phyloP scores from a whole-genome alignment of 2,329 filamentous ascomycete genomes.

The Chrysoporthe puriensis region DNA sequence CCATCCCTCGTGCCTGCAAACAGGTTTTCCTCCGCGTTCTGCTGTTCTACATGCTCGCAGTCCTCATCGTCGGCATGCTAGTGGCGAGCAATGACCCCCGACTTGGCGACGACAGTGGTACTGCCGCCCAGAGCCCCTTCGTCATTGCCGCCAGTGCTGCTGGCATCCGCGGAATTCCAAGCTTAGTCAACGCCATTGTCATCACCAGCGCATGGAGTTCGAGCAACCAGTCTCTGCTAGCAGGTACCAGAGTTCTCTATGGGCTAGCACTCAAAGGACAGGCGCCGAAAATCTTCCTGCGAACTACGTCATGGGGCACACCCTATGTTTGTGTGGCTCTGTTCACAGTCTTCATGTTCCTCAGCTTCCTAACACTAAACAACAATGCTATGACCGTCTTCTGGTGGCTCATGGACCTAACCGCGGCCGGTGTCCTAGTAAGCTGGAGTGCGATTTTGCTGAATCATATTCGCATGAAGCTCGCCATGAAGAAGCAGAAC shows the following conservation, averaged over 20 bases:
- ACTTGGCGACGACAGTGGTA: slow-evolving; percentile 50
- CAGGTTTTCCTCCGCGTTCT: slow-evolving; percentile 56
- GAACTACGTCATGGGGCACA: slow-evolving; percentile 53
- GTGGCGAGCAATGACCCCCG: slow-evolving; percentile 57
- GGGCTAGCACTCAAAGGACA: slow-evolving; percentile 63
- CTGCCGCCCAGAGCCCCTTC: slow-evolving; percentile 61
- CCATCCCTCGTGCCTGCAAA: slow-evolving; percentile 55
- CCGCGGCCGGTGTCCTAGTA: slow-evolving; percentile 64
- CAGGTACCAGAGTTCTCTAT: slow-evolving; percentile 63
- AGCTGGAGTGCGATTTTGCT: slow-evolving; percentile 65
- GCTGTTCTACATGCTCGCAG: slow-evolving; percentile 51
- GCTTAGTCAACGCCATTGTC: slow-evolving; percentile 77
- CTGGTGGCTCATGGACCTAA: slow-evolving; percentile 66
- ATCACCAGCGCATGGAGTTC: slow-evolving; percentile 73
- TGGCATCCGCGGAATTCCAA: slow-evolving; percentile 68
- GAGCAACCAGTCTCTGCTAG: slow-evolving; percentile 66
- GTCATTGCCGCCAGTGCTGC: slow-evolving; percentile 74
- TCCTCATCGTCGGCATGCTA: slow-evolving; percentile 62
- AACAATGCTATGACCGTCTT: slow-evolving; percentile 65
- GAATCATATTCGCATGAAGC: slow-evolving; percentile 61
- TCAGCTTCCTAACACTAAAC: slow-evolving; percentile 62
- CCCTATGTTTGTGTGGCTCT: slow-evolving; percentile 63
- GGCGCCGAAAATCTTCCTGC: slow-evolving; percentile 59
- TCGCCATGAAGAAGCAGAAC: slow-evolving; percentile 58
- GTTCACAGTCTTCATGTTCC: slow-evolving; percentile 57